A percentile compares a stretch with the other conserved stretches of the same genome.
Evolutionary conservation across 2,329 filamentous ascomycete species (phyloP).

Genomic region (Botryotinia narcissicola): DNA sequence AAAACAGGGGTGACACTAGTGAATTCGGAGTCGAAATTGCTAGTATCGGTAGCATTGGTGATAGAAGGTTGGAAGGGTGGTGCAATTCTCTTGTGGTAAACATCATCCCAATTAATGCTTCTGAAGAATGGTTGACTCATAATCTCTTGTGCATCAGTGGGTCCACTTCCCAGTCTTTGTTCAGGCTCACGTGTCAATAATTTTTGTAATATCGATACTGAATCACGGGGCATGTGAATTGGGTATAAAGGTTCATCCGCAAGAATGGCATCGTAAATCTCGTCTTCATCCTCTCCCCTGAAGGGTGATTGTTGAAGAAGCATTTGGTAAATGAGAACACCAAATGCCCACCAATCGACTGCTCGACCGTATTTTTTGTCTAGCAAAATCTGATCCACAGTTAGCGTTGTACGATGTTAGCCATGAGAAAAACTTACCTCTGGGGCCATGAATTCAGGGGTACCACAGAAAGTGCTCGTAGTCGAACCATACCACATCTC

Average conservation of each 20-base stretch:
- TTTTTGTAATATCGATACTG: constrained; percentile 96
- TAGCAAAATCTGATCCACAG: constrained; percentile 68
- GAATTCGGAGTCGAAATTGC: constrained; percentile 98
- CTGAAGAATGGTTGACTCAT: constrained; percentile 99
- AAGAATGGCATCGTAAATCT: constrained; percentile 98
- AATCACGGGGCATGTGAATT: constrained; percentile 97
- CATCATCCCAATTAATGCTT: constrained; percentile 98
- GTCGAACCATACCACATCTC: constrained; percentile 99
- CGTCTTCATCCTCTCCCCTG: constrained; percentile 97
- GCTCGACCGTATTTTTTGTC: constrained; percentile 98
- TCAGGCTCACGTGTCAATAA: constrained; percentile 93
- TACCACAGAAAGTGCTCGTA: constrained; percentile 97
- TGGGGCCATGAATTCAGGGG: constrained; percentile 99
- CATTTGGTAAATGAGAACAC: constrained; percentile 99
- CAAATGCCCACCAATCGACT: constrained; percentile 99
- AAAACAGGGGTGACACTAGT: constrained; percentile 97
- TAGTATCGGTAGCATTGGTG: constrained; percentile 93
- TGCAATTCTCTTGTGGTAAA: constrained; percentile 89
- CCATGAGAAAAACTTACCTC: constrained; percentile 60
- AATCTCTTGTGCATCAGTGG: constrained; percentile 95
- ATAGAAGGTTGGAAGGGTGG: constrained; percentile 90
- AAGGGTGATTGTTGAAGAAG: constrained; percentile 97
- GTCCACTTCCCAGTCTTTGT: constrained; percentile 85
- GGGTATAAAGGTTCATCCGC: constrained; percentile 97
- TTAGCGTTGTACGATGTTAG: constrained; percentile 35